A percentile compares a stretch with the other conserved stretches of the same genome.
phyloP scores from a whole-genome alignment of 768 basidiomycete species.

The Hysterangium stoloniferum region DNA sequence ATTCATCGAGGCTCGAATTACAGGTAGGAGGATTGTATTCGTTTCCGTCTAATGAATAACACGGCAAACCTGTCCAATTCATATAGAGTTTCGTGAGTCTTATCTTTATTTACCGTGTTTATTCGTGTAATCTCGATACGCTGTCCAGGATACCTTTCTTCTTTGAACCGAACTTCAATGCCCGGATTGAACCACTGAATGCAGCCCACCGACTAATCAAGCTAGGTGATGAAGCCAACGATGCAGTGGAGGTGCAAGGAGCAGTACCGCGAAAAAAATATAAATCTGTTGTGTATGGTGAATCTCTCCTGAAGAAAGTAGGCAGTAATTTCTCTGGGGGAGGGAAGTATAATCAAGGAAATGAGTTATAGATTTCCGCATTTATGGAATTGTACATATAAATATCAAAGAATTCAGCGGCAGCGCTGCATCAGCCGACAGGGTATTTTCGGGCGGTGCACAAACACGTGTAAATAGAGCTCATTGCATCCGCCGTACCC shows the following conservation, averaged over 20 bases:
- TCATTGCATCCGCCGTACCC: conserved; percentile 1
- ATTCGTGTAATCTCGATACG: neutral
- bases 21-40: conserved; percentile 26
- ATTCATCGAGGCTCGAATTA: conserved; percentile 72
- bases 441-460: neutral
- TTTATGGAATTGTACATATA: too few species aligned
- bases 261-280: conserved; percentile 23
- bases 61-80: conserved; percentile 3
- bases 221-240: neutral
- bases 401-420: too few species aligned
- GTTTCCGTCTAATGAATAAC: neutral
- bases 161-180: conserved; percentile 85
- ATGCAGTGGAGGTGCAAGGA: neutral
- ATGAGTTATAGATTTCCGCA: too few species aligned
- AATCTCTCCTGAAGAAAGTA: conserved; percentile 70
- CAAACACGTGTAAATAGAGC: conserved; percentile 1
- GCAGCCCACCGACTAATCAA: conserved; percentile 43
- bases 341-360: conserved; percentile 9
- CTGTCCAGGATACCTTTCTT: conserved; percentile 75
- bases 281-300: conserved; percentile 60
- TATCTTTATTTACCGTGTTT: neutral
- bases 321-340: conserved; percentile 54
- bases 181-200: conserved; percentile 55
- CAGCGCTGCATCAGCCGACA: too few species aligned
- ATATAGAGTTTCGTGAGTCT: conserved; percentile 62